phyloP scores from a whole-genome alignment of 768 basidiomycete genomes.

The Boletus sp. region DNA sequence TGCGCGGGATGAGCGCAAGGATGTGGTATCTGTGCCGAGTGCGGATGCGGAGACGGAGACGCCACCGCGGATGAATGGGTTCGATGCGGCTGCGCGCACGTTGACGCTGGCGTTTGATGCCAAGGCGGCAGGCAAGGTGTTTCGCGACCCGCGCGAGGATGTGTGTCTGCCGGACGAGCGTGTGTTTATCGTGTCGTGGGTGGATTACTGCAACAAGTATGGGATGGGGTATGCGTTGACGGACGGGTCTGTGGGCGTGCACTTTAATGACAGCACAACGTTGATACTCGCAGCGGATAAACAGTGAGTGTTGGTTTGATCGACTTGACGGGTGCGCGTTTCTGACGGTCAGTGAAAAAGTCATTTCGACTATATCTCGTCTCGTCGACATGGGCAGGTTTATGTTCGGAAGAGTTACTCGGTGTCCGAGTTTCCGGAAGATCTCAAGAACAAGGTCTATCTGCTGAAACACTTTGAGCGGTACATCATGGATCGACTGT shows the following conservation, averaged over 20 bases:
- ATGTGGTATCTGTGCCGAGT: slow-evolving; percentile 5
- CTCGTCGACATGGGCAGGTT: slow-evolving; percentile 59
- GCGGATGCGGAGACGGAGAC: slow-evolving; percentile 22
- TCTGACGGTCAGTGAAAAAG: slow-evolving; percentile 27
- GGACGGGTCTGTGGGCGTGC: slow-evolving; percentile 90
- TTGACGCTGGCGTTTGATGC: slow-evolving; percentile 65
- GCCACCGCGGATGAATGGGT: slow-evolving; percentile 46
- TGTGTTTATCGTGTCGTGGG: slow-evolving; percentile 97
- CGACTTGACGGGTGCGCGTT: not conserved
- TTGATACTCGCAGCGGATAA: slow-evolving; percentile 84
- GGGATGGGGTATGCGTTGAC: slow-evolving; percentile 99
- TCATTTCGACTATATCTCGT: slow-evolving; percentile 85
- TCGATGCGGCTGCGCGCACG: slow-evolving; percentile 60
- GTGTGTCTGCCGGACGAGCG: slow-evolving; percentile 56
- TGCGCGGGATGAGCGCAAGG: slow-evolving; percentile 22
- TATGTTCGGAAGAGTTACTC: slow-evolving; percentile 72
- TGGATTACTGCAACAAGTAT: slow-evolving; percentile 98
- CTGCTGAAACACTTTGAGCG: slow-evolving; percentile 90
- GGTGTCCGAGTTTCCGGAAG: slow-evolving; percentile 68
- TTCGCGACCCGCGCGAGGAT: slow-evolving; percentile 60
- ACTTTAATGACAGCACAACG: slow-evolving; percentile 94
- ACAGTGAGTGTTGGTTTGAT: slow-evolving; percentile 49
- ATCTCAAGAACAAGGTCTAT: slow-evolving; percentile 88
- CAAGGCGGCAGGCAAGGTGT: slow-evolving; percentile 57
- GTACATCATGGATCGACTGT: slow-evolving; percentile 90